Base-by-base conservation (phyloP, 164 flowering plant genomes). In the Tetrastigma voinierianum region DNA sequence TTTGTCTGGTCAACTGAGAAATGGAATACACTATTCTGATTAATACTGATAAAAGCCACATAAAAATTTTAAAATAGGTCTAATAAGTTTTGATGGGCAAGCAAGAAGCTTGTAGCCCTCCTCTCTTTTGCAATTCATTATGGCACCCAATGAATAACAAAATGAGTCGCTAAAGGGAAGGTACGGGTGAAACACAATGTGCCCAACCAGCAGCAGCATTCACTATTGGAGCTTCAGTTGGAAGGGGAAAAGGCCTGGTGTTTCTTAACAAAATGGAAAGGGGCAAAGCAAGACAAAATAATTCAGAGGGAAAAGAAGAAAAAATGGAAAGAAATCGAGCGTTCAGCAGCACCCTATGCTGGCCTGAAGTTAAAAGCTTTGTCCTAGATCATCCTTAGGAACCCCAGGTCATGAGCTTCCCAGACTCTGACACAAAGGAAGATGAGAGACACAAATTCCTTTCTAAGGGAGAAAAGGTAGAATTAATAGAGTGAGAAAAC, bases 161-260 rank as follows among this genome's bases (percentile, higher is more conserved):
- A 25, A 17, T 20, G 25, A 25, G 21, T 17, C 4, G 24, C 11
- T 17, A 16, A 15, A 4, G 46, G 44, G 32, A n/a, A 19, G 12
- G n/a, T 76, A 90, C 93, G 17, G 77, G 87, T 15, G 89, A 67
- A 70, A 83, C 84, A 81, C 96, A 88, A 74, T 90, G 96, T 5
- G 93, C 96, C 96, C 96, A 90, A 48, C 93, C 90, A 13, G 96
- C 90, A 40, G 87, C 90, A 43, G 93, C 96, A 70, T 71, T 80
- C 61, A 81, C 81, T 24, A 88, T 81, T 19, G 87, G 61, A 67
- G 83, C 82, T 62, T 88, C 93, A 24, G 74, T 67, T 23, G 89
- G 93, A 43, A 90, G 87, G 51, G 86, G 90, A 65, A 85, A 86
- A 45, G 93, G 83, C 82, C 93, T 20, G 93, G 93, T 64, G 75